Evolutionary conservation across 805 yeast genomes (phyloP).

Genomic region (Saturnispora diversa): DNA sequence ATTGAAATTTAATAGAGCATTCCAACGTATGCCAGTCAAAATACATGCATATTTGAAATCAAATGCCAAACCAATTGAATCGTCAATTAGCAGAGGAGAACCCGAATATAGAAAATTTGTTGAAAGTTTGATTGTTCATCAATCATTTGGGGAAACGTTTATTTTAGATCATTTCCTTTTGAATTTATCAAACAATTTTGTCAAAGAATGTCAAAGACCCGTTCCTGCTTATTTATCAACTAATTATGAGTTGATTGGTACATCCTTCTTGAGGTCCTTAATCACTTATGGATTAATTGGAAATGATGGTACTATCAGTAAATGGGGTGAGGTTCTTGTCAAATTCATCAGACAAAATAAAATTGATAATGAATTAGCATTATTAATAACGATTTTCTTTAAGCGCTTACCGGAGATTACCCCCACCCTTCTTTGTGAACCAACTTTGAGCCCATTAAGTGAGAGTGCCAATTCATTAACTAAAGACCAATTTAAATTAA

Average conservation of each 20-base stretch:
- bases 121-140: constrained; percentile 32
- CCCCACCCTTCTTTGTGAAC: constrained; percentile 33
- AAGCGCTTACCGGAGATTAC: constrained; percentile 33
- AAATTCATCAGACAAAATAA: constrained; percentile 4
- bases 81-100: not conserved
- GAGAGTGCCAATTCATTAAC: constrained; percentile 27
- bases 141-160: constrained; percentile 28
- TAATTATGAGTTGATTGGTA: constrained; percentile 48
- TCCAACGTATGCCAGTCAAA: constrained; percentile 61
- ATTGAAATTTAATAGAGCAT: constrained; percentile 71
- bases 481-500: constrained; percentile 27
- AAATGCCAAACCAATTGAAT: not conserved
- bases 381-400: constrained; percentile 41
- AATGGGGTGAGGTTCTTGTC: constrained; percentile 44
- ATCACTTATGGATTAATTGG: constrained; percentile 43
- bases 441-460: constrained; percentile 30
- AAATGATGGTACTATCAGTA: constrained; percentile 32
- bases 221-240: constrained; percentile 28
- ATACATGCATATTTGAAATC: constrained; percentile 34
- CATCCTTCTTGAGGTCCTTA: constrained; percentile 47
- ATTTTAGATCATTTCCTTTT: constrained; percentile 27
- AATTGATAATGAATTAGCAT: constrained; percentile 11
- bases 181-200: constrained; percentile 27
- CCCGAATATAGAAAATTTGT: constrained; percentile 36
- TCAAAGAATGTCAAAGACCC: constrained; percentile 14